These are phyloP conservation scores for Suillus lakei DNA, from an alignment of 768 basidiomycete species.

Conservation along the genomic window DNA sequence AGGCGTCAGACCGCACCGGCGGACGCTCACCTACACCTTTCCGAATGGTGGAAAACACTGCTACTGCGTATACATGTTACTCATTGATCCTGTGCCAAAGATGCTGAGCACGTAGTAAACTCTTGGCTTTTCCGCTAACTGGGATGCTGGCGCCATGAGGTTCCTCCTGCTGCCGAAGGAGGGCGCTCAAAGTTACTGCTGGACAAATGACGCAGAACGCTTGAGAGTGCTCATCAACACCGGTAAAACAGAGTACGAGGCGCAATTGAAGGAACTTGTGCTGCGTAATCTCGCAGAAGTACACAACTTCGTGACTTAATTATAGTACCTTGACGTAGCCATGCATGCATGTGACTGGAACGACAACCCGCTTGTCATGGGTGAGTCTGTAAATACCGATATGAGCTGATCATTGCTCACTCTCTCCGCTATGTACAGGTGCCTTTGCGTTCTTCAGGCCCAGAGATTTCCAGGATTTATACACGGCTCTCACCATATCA, in stretches of 20 bases:
- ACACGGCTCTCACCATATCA: constrained; percentile 33
- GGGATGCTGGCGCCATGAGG: constrained; percentile 48
- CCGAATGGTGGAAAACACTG: constrained; percentile 31
- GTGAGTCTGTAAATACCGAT: constrained; percentile 24
- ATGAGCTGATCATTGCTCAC: neutral
- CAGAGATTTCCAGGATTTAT: constrained; percentile 41
- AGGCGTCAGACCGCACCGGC: constrained; percentile 44
- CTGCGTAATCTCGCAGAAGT: constrained; percentile 27
- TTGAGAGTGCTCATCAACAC: constrained; percentile 38
- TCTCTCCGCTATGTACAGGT: constrained; percentile 28
- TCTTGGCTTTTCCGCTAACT: neutral
- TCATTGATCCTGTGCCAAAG: neutral
- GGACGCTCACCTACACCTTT: constrained; percentile 51
- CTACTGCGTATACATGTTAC: constrained; percentile 41
- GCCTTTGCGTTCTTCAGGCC: constrained; percentile 46
- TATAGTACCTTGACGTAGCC: constrained; percentile 31
- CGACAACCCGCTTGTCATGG: constrained; percentile 35
- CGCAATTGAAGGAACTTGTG: constrained; percentile 30
- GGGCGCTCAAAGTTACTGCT: constrained; percentile 38
- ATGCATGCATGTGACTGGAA: constrained; percentile 40
- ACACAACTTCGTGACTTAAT: constrained; percentile 17
- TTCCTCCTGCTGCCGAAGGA: constrained; percentile 33
- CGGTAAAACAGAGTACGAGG: neutral
- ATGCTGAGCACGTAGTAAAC: neutral
- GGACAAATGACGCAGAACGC: constrained; percentile 43